Evolutionary conservation across 768 basidiomycete genomes (phyloP).

Genomic region (Chalciporus sphaerocephalus): DNA sequence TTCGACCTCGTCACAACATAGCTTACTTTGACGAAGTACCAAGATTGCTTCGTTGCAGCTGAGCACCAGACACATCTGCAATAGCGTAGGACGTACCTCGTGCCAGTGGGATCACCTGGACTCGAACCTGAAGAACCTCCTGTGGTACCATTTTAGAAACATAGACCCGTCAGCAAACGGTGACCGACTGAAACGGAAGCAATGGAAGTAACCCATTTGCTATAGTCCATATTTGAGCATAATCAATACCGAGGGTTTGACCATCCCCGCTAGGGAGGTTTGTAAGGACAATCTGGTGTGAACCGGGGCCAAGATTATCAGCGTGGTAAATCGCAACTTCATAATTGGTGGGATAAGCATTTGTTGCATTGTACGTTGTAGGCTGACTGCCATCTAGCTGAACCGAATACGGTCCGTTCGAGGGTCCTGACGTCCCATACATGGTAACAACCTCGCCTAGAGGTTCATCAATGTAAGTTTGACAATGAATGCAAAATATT

Average conservation of each 20-base stretch:
- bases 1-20: background rate
- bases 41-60: too few relatives aligned
- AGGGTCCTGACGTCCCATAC: conserved; percentile 40
- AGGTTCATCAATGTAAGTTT: background rate
- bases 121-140: too few relatives aligned
- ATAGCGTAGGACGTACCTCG: too few relatives aligned
- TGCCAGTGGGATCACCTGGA: too few relatives aligned
- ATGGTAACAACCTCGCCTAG: conserved; percentile 42
- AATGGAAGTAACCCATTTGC: conserved; percentile 17
- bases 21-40: conserved; percentile 12
- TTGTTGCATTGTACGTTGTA: conserved; percentile 19
- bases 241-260: conserved; percentile 30
- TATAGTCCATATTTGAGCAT: conserved; percentile 26
- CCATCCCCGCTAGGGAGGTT: conserved; percentile 25
- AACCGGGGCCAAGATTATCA: conserved; percentile 37
- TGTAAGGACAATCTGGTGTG: conserved; percentile 32
- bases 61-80: too few relatives aligned
- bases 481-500: background rate
- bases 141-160: too few relatives aligned
- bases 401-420: conserved; percentile 33
- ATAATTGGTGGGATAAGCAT: conserved; percentile 17
- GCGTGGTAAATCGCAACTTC: conserved; percentile 32
- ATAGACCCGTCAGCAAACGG: background rate
- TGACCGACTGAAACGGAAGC: background rate
- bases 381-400: conserved; percentile 34